A percentile compares a stretch with the other conserved stretches of the same genome.
Conservation (phyloP, 805 yeast species). For the Starmerella apis region DNA sequence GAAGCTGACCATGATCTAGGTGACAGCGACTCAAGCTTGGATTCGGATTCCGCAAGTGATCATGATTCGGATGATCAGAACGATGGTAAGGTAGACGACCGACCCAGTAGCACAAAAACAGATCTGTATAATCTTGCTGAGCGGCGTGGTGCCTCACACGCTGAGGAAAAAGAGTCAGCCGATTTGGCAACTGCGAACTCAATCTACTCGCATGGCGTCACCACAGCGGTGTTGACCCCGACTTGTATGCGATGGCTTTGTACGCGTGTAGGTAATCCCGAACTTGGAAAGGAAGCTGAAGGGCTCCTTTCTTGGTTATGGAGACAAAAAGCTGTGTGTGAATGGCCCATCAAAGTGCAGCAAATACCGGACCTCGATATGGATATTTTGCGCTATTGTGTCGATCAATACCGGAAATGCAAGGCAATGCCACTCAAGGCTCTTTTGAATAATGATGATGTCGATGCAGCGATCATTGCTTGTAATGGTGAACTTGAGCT, state of each 20-base stretch:
- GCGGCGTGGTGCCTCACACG: conserved; percentile 12
- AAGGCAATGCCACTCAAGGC: conserved; percentile 1
- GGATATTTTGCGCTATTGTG: conserved; percentile 6
- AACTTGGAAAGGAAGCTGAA: conserved; percentile 16
- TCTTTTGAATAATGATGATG: conserved; percentile 12
- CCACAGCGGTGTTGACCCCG: conserved; percentile 16
- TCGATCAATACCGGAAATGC: not conserved
- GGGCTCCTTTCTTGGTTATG: conserved; percentile 12
- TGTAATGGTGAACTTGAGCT: conserved; percentile 13
- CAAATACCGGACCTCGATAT: conserved; percentile 10
- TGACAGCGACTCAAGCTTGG: conserved; percentile 2
- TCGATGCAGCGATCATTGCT: conserved; percentile 3
- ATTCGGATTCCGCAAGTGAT: not conserved
- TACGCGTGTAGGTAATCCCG: conserved; percentile 16
- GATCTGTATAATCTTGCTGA: conserved; percentile 13
- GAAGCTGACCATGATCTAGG: not conserved
- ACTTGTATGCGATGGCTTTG: conserved; percentile 20
- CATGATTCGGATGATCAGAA: not conserved
- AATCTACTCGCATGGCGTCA: conserved; percentile 20
- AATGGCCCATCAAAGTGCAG: not conserved
- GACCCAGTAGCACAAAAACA: not conserved
- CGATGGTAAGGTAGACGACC: conserved; percentile 6
- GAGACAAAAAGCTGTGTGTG: conserved; percentile 1
- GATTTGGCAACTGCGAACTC: conserved; percentile 5
- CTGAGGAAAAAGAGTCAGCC: conserved; percentile 11